Percentiles rank a stretch among this genome's conserved stretches.
Conservation (phyloP, 495 filamentous ascomycete species). For the Penicillium pulvis region DNA sequence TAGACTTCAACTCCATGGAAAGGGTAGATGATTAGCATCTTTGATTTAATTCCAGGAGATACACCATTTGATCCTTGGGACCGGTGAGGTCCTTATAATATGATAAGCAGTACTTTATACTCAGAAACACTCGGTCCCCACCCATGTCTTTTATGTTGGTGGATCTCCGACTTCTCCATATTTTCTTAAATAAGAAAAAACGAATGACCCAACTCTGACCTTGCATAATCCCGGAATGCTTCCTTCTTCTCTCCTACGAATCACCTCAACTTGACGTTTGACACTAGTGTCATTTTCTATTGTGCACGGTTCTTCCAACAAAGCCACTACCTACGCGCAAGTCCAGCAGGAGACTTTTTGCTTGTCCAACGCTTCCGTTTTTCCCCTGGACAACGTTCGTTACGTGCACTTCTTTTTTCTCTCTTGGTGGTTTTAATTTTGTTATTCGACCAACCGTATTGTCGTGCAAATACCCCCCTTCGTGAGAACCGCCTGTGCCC, state of each 20-base stretch:
- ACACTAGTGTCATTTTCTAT: neutral
- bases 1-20: neutral
- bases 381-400: constrained; percentile 10
- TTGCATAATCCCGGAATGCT: neutral
- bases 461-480: neutral
- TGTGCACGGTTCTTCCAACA: constrained; percentile 14
- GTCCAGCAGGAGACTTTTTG: constrained; percentile 15
- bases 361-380: constrained; percentile 7
- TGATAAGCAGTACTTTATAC: too few relatives aligned
- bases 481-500: neutral
- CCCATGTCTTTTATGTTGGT: neutral
- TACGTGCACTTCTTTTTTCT: constrained; percentile 6
- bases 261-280: neutral
- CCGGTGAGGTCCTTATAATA: too few relatives aligned
- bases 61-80: too few relatives aligned
- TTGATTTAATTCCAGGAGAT: neutral
- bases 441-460: neutral
- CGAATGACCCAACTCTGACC: neutral
- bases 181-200: neutral
- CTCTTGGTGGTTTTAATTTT: neutral
- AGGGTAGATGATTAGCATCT: neutral
- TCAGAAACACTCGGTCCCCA: neutral
- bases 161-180: constrained; percentile 2
- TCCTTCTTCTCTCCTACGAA: neutral
- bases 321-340: constrained; percentile 19